Evolutionary conservation across 495 filamentous ascomycete genomes (phyloP).

Genomic region (Chaetomium cochliodes): DNA sequence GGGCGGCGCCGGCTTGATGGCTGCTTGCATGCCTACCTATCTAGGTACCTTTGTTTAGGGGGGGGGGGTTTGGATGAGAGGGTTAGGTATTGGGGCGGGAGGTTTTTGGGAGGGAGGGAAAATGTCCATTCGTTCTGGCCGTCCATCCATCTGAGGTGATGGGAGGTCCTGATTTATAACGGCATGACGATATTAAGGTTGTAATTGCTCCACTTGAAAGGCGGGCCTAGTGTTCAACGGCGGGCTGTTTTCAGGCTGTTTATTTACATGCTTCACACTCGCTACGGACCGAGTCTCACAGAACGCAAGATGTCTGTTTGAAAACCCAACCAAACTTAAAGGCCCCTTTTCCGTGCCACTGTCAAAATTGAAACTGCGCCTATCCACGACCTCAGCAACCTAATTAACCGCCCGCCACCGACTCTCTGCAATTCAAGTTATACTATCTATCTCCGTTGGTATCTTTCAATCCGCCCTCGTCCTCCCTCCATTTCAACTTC

Average conservation of each 20-base stretch:
- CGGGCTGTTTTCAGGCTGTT: neutral
- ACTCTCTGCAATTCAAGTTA: neutral
- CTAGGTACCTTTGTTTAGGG: too few species aligned
- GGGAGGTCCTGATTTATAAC: neutral
- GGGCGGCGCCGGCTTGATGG: constrained; percentile 6
- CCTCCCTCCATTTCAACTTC: too few species aligned
- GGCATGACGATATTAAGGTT: neutral
- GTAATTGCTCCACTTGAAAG: neutral
- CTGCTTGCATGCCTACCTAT: too few species aligned
- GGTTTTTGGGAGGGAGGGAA: neutral
- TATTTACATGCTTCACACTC: neutral
- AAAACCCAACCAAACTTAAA: neutral
- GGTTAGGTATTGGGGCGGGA: neutral
- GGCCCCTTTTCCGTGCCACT: neutral
- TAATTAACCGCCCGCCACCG: neutral
- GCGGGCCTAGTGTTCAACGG: neutral
- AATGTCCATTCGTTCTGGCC: too few species aligned
- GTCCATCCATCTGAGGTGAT: too few species aligned
- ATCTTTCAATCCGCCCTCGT: neutral
- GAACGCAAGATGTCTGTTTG: neutral
- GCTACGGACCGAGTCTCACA: neutral
- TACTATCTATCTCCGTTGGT: neutral
- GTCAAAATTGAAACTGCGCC: neutral
- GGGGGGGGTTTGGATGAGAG: too few species aligned
- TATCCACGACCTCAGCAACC: neutral